Evolutionary conservation across 1,139 yeast genomes (phyloP), one percentile per base, ranked within the genome.

Genomic region (Candida tropicalis): DNA sequence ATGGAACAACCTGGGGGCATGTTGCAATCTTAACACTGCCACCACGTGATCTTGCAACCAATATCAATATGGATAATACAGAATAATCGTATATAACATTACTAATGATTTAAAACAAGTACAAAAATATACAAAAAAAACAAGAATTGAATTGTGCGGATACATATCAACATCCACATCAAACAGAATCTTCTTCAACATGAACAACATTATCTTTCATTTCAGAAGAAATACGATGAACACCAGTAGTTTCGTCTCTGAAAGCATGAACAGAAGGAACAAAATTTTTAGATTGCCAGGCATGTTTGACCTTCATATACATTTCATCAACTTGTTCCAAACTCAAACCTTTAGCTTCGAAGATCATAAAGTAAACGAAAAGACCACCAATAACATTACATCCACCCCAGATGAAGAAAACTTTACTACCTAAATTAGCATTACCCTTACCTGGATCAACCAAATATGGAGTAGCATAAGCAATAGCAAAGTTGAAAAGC

Each of bases 281-380:
- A 47, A 64, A 68, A 2, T 46, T 43, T 17, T 43, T 28, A 10
- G 75, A 66, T 45, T 62, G 51, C 71, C 74, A 63, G 34, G 73
- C 73, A 41, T 57, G 50, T 22, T 55, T 54, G 41, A 65, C 65
- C 46, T 58, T 51, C 60, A 65, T 60, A 62, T 62, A 63, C 53
- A 54, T 46, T 57, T 54, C 56, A 41, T 83, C 87, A 50, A 84
- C 86, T 54, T 85, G 87, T 63, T 87, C 95, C 59, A 87, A 71
- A 11, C 85, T 74, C 45, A 84, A 68, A 23, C 91, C 91, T 64
- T 82, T 82, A 25, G 95, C 86, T 63, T 84, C 90, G 53, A 82
- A 83, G 43, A 85, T 83, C 51, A 75, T 73, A 64, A 83, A 80
- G 71, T 75, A 83, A 45, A 82, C 87, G 56, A 81, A 81, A 55